These are phyloP conservation scores for Candida xiaguanensis DNA, from an alignment of 805 yeast genomes.

Conservation along the genomic window DNA sequence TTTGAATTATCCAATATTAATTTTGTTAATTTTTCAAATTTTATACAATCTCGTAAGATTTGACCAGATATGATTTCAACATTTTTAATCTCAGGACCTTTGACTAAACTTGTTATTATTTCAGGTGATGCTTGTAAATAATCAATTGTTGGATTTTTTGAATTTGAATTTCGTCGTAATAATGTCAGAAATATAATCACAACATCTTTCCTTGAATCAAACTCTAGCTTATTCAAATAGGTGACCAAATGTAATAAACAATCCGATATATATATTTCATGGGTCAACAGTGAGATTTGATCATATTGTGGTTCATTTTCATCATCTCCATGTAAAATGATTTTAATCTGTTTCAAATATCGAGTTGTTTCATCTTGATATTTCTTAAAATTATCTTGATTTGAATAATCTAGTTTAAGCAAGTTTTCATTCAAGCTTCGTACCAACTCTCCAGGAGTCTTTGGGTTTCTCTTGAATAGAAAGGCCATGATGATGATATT, in stretches of 20 bases:
- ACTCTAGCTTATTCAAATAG: conserved; percentile 67
- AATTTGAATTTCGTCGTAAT: conserved; percentile 73
- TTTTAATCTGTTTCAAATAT: conserved; percentile 58
- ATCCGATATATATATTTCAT: conserved; percentile 73
- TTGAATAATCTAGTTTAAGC: conserved; percentile 49
- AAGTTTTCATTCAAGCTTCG: conserved; percentile 73
- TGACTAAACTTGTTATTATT: conserved; percentile 57
- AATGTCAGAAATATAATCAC: conserved; percentile 68
- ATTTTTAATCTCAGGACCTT: conserved; percentile 72
- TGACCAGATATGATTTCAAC: conserved; percentile 70
- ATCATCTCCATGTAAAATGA: conserved; percentile 67
- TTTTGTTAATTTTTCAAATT: conserved; percentile 65
- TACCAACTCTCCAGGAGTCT: conserved; percentile 82
- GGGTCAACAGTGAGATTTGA: conserved; percentile 69
- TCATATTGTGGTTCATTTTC: conserved; percentile 53
- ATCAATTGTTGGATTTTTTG: conserved; percentile 82
- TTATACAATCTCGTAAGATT: conserved; percentile 81
- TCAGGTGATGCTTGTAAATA: conserved; percentile 63
- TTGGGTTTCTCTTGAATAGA: conserved; percentile 84
- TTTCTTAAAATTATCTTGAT: conserved; percentile 28
- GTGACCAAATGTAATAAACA: conserved; percentile 57
- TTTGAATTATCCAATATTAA: conserved; percentile 55
- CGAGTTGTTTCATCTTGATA: conserved; percentile 74
- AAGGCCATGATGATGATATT: conserved; percentile 83
- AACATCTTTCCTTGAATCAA: conserved; percentile 87